These are phyloP conservation scores for Lecanicillium sp. DNA, from an alignment of 2,329 filamentous ascomycete species.

Conservation along the genomic window DNA sequence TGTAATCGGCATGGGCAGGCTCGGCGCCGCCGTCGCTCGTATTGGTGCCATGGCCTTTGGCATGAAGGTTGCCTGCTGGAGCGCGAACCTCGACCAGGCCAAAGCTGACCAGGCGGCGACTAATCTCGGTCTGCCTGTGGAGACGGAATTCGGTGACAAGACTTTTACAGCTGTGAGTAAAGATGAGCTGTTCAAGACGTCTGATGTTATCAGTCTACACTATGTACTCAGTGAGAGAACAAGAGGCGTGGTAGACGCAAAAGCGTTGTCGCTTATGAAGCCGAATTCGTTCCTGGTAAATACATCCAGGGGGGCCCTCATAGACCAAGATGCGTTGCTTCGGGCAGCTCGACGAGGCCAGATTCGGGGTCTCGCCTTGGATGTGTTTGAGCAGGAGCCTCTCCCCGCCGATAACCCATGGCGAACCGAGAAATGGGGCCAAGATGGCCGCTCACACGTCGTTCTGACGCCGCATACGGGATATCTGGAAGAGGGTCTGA, in stretches of 20 bases:
- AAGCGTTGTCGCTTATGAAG: constrained; percentile 57
- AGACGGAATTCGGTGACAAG: constrained; percentile 39
- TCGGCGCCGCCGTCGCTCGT: constrained; percentile 51
- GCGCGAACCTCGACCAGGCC: constrained; percentile 53
- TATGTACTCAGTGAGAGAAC: constrained; percentile 58
- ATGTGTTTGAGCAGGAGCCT: constrained; percentile 69
- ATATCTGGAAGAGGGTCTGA: constrained; percentile 59
- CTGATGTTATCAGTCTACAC: constrained; percentile 63
- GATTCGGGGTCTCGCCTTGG: constrained; percentile 61
- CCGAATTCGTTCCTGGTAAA: constrained; percentile 57
- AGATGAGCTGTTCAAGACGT: constrained; percentile 49
- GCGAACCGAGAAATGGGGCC: constrained; percentile 57
- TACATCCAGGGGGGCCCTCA: constrained; percentile 61
- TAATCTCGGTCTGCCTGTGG: constrained; percentile 47
- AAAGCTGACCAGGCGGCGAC: constrained; percentile 49
- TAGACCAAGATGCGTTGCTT: constrained; percentile 59
- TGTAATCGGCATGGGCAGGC: constrained; percentile 52
- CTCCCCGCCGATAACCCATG: constrained; percentile 58
- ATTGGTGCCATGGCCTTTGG: constrained; percentile 54
- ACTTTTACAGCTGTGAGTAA: constrained; percentile 52
- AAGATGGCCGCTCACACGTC: constrained; percentile 49
- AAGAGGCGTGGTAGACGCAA: constrained; percentile 46
- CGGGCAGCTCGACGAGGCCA: constrained; percentile 46
- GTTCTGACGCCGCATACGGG: constrained; percentile 67
- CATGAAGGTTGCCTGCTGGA: constrained; percentile 60